Evolutionary conservation across 345 rosid species (phyloP).

Genomic region (Eucalyptus sp.): DNA sequence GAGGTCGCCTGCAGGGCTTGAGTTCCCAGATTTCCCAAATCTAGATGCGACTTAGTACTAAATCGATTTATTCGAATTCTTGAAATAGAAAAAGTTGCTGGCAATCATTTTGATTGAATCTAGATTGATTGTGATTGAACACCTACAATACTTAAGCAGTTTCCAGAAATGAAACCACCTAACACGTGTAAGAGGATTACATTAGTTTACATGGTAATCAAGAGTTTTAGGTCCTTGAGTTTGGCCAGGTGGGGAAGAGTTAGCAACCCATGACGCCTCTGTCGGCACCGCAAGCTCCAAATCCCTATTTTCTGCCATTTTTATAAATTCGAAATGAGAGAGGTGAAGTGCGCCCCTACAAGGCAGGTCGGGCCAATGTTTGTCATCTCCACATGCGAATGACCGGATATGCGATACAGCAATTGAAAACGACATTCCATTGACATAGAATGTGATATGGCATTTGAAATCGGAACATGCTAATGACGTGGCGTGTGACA

Average conservation of each 20-base stretch:
- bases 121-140: neutral
- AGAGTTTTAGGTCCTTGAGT: neutral
- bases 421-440: neutral
- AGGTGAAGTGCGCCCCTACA: neutral
- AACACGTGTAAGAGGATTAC: neutral
- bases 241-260: neutral
- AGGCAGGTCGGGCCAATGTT: neutral
- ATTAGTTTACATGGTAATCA: neutral
- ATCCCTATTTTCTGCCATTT: neutral
- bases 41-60: neutral
- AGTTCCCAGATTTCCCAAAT: neutral
- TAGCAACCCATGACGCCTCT: neutral
- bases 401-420: neutral
- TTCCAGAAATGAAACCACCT: neutral
- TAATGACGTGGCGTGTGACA: neutral
- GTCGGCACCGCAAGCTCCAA: neutral
- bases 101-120: neutral
- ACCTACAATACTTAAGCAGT: neutral
- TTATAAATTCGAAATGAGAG: neutral
- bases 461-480: neutral
- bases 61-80: neutral
- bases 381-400: neutral
- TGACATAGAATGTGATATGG: neutral
- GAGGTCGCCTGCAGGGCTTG: neutral
- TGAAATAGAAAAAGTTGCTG: neutral